These are phyloP conservation scores for Emericellopsis terricola DNA, from an alignment of 495 filamentous ascomycete species.

Conservation along the genomic window DNA sequence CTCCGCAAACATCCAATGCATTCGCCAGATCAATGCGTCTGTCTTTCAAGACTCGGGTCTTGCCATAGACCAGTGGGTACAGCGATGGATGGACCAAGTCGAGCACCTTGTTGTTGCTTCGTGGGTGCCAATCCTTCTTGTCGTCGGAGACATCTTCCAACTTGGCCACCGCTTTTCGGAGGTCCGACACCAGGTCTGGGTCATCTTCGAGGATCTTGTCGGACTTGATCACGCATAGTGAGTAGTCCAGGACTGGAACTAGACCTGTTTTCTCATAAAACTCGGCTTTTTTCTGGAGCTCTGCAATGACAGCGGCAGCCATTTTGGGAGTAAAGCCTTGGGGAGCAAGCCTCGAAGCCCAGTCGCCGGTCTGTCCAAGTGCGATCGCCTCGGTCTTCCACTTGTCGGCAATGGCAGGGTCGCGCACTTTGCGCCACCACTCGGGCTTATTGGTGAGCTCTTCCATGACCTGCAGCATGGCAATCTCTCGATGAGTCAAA, in stretches of 20 bases:
- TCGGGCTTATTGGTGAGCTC: conserved; percentile 22
- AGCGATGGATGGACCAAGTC: conserved; percentile 45
- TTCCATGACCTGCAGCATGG: conserved; percentile 20
- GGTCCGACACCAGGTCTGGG: conserved; percentile 5
- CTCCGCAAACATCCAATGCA: not conserved
- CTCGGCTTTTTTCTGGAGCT: conserved; percentile 28
- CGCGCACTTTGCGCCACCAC: conserved; percentile 37
- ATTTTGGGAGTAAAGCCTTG: conserved; percentile 23
- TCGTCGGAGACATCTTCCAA: conserved; percentile 27
- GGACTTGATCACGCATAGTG: conserved; percentile 12
- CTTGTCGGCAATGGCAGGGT: conserved; percentile 19
- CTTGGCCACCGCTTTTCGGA: conserved; percentile 5
- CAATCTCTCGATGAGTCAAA: conserved; percentile 20
- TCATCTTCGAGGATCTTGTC: conserved; percentile 7
- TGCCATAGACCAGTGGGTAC: conserved; percentile 39
- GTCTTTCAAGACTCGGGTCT: conserved; percentile 21
- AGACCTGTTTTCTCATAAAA: conserved; percentile 12
- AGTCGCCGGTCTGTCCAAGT: not conserved
- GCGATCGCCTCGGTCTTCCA: conserved; percentile 15
- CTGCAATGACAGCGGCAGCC: conserved; percentile 30
- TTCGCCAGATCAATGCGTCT: not conserved
- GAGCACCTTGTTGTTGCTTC: conserved; percentile 33
- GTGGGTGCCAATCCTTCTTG: conserved; percentile 40
- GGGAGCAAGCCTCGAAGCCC: conserved; percentile 5
- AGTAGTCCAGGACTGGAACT: conserved; percentile 11